phyloP scores from a whole-genome alignment of 441 rosid species.

The Hura crepitans region DNA sequence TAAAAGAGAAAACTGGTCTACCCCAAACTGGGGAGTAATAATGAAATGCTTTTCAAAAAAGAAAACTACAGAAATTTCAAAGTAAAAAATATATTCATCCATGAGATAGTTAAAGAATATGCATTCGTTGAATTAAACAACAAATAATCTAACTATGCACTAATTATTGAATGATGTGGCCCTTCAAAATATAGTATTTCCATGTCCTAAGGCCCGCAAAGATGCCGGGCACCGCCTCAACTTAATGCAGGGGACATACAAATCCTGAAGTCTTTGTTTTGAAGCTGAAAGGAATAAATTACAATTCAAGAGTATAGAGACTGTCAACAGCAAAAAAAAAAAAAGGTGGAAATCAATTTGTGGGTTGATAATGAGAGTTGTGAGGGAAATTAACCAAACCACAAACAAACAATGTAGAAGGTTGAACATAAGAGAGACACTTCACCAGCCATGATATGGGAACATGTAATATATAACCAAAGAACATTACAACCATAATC shows the following conservation, averaged over 20 bases:
- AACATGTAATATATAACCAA: conserved; percentile 13
- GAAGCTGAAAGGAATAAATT: background rate
- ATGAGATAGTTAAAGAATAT: background rate
- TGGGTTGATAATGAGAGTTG: conserved; percentile 14
- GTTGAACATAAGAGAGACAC: conserved; percentile 11
- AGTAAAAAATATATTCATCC: background rate
- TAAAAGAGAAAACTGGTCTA: background rate
- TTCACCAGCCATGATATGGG: conserved; percentile 3
- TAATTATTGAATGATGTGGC: conserved; percentile 1
- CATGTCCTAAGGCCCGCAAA: conserved; percentile 7
- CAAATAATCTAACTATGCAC: background rate
- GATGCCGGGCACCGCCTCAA: conserved; percentile 12
- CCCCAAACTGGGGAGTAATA: background rate
- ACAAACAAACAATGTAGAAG: background rate
- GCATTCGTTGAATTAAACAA: background rate
- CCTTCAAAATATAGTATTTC: background rate
- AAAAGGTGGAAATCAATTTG: background rate
- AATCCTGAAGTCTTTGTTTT: conserved; percentile 5
- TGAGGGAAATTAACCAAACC: conserved; percentile 9
- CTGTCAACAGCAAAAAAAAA: conserved; percentile 1
- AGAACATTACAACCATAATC: conserved; percentile 18
- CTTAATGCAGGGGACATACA: conserved; percentile 12
- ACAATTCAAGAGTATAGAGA: background rate
- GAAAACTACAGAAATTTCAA: background rate
- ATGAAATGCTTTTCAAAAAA: background rate